Evolutionary conservation across 2,329 filamentous ascomycete species (phyloP).

Genomic region (Phoma herbarum): DNA sequence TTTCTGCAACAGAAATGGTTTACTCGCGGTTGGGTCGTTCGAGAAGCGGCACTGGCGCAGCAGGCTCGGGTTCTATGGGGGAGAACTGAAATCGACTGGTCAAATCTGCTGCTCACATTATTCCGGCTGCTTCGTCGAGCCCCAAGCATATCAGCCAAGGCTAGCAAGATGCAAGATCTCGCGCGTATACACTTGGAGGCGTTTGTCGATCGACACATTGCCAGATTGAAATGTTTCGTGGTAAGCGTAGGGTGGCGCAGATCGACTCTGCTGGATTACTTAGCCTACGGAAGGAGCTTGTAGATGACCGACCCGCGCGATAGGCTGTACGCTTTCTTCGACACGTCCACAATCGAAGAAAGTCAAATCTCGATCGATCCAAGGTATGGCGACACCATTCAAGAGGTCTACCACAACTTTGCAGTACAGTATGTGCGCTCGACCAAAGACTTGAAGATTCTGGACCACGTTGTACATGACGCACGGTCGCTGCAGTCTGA

Average conservation of each 20-base stretch:
- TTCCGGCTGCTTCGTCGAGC: no score
- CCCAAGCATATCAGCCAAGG: no score
- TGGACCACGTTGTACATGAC: background rate
- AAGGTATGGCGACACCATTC: background rate
- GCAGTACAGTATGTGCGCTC: background rate
- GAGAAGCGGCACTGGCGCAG: background rate
- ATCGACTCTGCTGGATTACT: background rate
- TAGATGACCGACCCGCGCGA: background rate
- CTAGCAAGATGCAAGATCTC: no score
- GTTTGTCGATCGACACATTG: background rate
- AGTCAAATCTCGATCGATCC: background rate
- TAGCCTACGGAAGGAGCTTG: background rate
- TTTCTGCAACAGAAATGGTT: background rate
- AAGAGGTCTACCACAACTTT: background rate
- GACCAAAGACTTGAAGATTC: background rate
- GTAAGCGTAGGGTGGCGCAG: no score
- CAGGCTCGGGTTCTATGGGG: background rate
- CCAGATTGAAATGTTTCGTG: no score
- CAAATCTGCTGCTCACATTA: background rate
- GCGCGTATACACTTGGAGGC: background rate
- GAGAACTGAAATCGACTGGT: background rate
- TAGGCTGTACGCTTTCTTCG: background rate
- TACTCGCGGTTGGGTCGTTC: background rate
- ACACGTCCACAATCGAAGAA: background rate
- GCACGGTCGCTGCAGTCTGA: background rate